Evolutionary conservation across 2,329 filamentous ascomycete species (phyloP).

Genomic region (Calonectria honghensis): DNA sequence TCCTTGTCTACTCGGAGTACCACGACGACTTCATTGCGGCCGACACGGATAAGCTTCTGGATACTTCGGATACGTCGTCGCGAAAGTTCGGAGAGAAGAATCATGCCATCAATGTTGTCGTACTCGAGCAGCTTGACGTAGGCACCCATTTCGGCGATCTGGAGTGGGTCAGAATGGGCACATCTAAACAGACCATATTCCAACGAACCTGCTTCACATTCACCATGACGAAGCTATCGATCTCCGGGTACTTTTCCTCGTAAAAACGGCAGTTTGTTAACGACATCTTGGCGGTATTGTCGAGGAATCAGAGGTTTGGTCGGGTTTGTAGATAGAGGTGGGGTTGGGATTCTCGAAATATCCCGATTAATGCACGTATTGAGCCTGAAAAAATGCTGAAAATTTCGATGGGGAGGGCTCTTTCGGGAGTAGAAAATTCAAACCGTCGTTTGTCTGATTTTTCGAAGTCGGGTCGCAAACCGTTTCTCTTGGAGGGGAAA

Average conservation of each 20-base stretch:
- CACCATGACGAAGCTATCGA: conserved; percentile 99
- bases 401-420: conserved; percentile 35
- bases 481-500: conserved; percentile 49
- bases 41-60: conserved; percentile 98
- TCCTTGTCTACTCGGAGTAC: conserved; percentile 99
- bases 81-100: conserved; percentile 96
- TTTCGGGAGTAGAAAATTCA: conserved; percentile 29
- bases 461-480: conserved; percentile 51
- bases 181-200: conserved; percentile 38
- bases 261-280: conserved; percentile 98
- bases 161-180: conserved; percentile 48
- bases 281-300: conserved; percentile 83
- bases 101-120: conserved; percentile 99
- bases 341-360: conserved; percentile 55
- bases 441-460: conserved; percentile 40
- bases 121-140: conserved; percentile 99
- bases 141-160: conserved; percentile 99
- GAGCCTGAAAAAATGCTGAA: conserved; percentile 43
- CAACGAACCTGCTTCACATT: conserved; percentile 94
- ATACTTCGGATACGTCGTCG: conserved; percentile 98
- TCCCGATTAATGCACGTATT: conserved; percentile 51
- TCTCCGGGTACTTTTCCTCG: conserved; percentile 95
- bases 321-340: conserved; percentile 56
- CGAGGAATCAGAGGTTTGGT: conserved; percentile 49
- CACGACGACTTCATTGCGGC: conserved; percentile 98